A percentile compares a stretch with the other conserved stretches of the same genome.
Evolutionary conservation across 1,284 basidiomycete genomes (phyloP).

Genomic region (Cryptococcus amylolentus): DNA sequence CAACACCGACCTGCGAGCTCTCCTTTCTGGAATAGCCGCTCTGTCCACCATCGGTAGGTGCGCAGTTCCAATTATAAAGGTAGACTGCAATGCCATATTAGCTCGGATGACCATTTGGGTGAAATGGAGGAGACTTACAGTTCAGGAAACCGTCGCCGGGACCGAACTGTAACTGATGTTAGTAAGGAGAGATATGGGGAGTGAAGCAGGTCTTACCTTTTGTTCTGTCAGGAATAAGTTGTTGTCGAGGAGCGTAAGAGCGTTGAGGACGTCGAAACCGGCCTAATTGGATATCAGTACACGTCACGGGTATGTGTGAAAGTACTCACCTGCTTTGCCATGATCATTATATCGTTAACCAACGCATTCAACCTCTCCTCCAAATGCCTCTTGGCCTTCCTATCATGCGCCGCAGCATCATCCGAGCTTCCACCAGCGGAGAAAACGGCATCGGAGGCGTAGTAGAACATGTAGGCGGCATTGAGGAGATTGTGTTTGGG

Average conservation of each 20-base stretch:
- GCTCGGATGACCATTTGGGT: background rate
- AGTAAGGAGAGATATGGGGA: background rate
- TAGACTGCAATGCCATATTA: conserved; percentile 56
- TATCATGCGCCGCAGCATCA: conserved; percentile 43
- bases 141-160: conserved; percentile 76
- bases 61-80: conserved; percentile 89
- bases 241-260: conserved; percentile 93
- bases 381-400: conserved; percentile 61
- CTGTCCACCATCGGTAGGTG: conserved; percentile 63
- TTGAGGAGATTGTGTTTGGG: conserved; percentile 49
- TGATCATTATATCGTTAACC: conserved; percentile 70
- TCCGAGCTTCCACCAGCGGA: conserved; percentile 32
- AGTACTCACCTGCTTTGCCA: conserved; percentile 61
- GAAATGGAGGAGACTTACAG: conserved; percentile 21
- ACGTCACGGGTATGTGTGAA: background rate
- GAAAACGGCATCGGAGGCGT: conserved; percentile 50
- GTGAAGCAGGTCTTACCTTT: conserved; percentile 56
- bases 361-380: conserved; percentile 70
- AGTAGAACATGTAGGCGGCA: conserved; percentile 58
- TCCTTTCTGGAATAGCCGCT: conserved; percentile 30
- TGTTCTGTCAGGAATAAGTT: conserved; percentile 73
- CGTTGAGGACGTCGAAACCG: conserved; percentile 94
- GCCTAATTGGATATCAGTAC: conserved; percentile 50
- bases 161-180: conserved; percentile 64
- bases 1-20: conserved; percentile 46